Evolutionary conservation across 2,329 filamentous ascomycete genomes (phyloP).

Genomic region (Fusarium burgessii): DNA sequence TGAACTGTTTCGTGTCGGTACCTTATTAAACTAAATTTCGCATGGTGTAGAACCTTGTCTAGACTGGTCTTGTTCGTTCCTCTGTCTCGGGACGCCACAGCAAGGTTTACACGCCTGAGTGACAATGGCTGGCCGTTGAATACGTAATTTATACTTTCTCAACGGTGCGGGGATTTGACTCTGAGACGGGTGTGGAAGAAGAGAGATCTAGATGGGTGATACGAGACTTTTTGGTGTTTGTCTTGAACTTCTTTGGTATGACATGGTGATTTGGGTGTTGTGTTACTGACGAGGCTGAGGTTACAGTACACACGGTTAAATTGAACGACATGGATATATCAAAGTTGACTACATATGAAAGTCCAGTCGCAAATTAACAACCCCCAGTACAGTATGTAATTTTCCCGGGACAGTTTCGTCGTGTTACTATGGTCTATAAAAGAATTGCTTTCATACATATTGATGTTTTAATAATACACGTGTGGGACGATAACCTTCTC

Average conservation of each 20-base stretch:
- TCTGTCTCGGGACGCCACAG: neutral
- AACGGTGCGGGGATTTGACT: neutral
- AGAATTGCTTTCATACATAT: neutral
- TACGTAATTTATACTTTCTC: neutral
- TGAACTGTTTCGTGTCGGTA: neutral
- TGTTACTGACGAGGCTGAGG: constrained; percentile 3
- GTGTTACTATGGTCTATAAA: neutral
- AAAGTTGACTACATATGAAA: neutral
- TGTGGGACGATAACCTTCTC: neutral
- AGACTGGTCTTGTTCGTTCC: neutral
- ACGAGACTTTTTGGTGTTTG: neutral
- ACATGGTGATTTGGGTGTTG: constrained; percentile 1
- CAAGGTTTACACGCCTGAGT: constrained; percentile 2
- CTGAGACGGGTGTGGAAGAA: constrained; percentile 28
- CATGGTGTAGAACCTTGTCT: constrained; percentile 3
- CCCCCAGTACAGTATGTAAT: neutral
- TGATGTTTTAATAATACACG: neutral
- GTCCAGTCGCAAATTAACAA: neutral
- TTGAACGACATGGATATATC: neutral
- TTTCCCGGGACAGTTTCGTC: neutral
- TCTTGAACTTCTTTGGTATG: neutral
- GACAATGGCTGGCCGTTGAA: constrained; percentile 4
- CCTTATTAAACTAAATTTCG: neutral
- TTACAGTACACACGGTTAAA: neutral
- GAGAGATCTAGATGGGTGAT: constrained; percentile 16